These are phyloP conservation scores for Rhynchospora pubera DNA, from an alignment of 176 grass and related monocot genomes.

Conservation along the genomic window DNA sequence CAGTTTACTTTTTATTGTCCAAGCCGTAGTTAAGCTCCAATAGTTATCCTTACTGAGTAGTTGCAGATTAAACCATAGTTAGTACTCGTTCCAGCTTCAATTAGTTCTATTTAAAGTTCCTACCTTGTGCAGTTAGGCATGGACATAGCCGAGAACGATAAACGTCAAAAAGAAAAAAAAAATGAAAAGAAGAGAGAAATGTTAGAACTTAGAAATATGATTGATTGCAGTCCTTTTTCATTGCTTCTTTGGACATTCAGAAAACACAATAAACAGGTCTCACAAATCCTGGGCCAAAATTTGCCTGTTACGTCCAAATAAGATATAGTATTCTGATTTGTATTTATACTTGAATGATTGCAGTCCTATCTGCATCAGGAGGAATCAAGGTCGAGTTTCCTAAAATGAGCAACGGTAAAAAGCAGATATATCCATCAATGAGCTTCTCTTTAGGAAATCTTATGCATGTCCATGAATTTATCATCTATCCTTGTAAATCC, in stretches of 20 bases:
- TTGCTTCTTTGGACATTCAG: not conserved
- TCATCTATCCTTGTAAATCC: not conserved
- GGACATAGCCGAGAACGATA: not conserved
- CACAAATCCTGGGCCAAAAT: not conserved
- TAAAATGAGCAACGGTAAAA: constrained; percentile 72
- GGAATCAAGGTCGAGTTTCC: constrained; percentile 75
- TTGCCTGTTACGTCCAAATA: not conserved
- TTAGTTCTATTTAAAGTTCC: not conserved
- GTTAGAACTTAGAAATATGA: not conserved
- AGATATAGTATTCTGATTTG: constrained; percentile 10
- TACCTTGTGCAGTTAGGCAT: not conserved
- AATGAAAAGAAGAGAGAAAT: not conserved
- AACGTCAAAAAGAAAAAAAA: not conserved
- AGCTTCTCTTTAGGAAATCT: constrained; percentile 1
- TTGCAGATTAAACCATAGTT: not conserved
- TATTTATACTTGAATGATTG: constrained; percentile 20
- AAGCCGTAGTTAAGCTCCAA: not conserved
- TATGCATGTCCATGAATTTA: not conserved
- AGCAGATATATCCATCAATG: constrained; percentile 4
- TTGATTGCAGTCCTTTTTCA: not conserved
- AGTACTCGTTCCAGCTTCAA: not conserved
- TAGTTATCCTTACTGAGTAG: not conserved
- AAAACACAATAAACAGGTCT: not conserved
- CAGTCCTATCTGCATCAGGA: constrained; percentile 86
- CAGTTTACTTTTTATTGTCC: not conserved